phyloP scores from a whole-genome alignment of 23 red algal genomes.

The Gracilaria gracilis region DNA sequence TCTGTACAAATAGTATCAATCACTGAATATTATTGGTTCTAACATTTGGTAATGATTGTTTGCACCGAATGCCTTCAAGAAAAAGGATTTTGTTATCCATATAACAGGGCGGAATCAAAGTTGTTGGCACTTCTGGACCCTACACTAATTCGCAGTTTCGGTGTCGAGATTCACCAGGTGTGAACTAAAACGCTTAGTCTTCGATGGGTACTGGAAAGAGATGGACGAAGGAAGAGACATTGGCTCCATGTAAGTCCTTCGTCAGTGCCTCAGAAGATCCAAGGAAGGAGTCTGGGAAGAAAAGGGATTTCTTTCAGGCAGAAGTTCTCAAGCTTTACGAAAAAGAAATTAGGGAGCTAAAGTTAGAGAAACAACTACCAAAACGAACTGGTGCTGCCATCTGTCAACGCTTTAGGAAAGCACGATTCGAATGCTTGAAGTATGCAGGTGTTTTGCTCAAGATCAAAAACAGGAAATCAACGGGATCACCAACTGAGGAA shows the following conservation, averaged over 20 bases:
- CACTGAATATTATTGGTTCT: too few relatives aligned
- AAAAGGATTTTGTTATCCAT: too few relatives aligned
- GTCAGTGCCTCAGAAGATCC: conserved; percentile 62
- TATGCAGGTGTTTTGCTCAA: conserved; percentile 33
- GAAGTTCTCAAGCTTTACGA: too few relatives aligned
- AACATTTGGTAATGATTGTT: too few relatives aligned
- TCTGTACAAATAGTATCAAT: too few relatives aligned
- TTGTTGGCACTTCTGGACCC: too few relatives aligned
- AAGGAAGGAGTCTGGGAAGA: conserved; percentile 3
- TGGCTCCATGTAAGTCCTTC: conserved; percentile 16
- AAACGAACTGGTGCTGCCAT: conserved; percentile 44
- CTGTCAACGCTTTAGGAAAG: conserved; percentile 47
- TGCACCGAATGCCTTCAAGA: too few relatives aligned
- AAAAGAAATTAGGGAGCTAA: conserved; percentile 1
- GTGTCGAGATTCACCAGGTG: too few relatives aligned
- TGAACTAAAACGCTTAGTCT: too few relatives aligned
- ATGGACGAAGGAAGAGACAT: neutral
- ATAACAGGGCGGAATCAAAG: too few relatives aligned
- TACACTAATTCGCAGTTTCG: too few relatives aligned
- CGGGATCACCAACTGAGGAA: conserved; percentile 48
- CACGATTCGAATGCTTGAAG: conserved; percentile 25
- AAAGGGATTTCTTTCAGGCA: too few relatives aligned
- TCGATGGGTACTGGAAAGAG: conserved; percentile 14
- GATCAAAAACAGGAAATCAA: conserved; percentile 38
- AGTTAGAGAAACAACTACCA: conserved; percentile 4